phyloP scores from a whole-genome alignment of 1,284 basidiomycete species.

The Ganoderma multipileum region DNA sequence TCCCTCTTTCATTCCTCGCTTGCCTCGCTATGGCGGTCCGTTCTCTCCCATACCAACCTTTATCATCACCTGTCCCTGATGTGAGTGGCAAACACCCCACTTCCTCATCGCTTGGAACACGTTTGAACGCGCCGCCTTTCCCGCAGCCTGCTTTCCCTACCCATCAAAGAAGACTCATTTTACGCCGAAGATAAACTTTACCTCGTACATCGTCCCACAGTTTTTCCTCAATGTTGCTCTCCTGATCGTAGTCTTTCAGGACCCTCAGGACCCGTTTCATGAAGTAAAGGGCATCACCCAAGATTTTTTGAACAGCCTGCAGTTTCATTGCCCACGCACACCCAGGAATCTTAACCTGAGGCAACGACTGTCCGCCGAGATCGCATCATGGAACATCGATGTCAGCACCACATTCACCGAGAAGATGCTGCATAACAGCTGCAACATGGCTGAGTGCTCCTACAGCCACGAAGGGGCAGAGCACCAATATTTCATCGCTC shows the following conservation, averaged over 20 bases:
- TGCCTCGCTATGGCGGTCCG: conserved; percentile 1
- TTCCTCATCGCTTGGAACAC: background rate
- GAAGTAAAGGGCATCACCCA: background rate
- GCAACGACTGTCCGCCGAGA: conserved; percentile 9
- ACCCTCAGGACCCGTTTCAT: background rate
- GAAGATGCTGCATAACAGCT: conserved; percentile 17
- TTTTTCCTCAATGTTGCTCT: background rate
- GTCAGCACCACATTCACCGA: conserved; percentile 12
- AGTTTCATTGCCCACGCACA: conserved; percentile 8
- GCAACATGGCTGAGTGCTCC: conserved; percentile 19
- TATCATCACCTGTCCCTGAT: background rate
- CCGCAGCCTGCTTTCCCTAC: background rate
- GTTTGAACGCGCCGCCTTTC: background rate
- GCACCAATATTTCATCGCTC: conserved; percentile 16
- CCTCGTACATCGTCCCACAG: background rate
- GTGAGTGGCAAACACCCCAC: background rate
- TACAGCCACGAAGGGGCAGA: conserved; percentile 13
- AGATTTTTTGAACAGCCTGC: conserved; percentile 6
- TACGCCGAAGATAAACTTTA: background rate
- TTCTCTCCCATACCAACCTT: background rate
- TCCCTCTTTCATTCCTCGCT: conserved; percentile 1
- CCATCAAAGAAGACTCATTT: conserved; percentile 1
- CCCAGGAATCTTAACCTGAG: conserved; percentile 4
- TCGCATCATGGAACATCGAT: conserved; percentile 13
- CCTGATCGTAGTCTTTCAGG: background rate